Evolutionary conservation across 2,329 filamentous ascomycete species (phyloP).

Genomic region (Tolypocladium sp.): DNA sequence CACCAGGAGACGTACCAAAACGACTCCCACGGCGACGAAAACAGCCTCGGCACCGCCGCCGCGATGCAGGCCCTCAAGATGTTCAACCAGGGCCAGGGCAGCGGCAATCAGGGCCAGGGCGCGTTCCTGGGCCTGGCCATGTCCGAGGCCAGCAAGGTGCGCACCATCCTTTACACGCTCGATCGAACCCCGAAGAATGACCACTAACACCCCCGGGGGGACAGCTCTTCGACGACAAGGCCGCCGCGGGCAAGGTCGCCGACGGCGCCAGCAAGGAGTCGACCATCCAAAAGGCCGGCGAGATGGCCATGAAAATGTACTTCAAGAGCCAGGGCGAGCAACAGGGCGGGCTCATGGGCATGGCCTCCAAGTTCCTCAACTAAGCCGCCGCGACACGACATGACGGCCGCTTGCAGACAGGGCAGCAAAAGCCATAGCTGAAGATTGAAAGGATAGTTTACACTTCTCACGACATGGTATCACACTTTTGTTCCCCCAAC

Average conservation of each 20-base stretch:
- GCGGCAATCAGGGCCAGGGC: constrained; percentile 52
- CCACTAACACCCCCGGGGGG: not conserved
- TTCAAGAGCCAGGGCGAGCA: constrained; percentile 60
- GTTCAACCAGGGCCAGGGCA: constrained; percentile 53
- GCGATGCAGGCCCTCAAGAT: constrained; percentile 76
- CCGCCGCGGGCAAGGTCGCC: constrained; percentile 41
- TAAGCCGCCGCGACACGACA: not conserved
- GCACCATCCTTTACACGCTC: constrained; percentile 4
- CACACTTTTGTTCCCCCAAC: not conserved
- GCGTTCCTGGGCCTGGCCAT: constrained; percentile 80
- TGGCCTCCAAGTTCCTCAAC: constrained; percentile 39
- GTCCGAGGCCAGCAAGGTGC: constrained; percentile 73
- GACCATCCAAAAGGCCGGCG: constrained; percentile 67
- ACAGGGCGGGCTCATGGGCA: constrained; percentile 29
- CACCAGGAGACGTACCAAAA: constrained; percentile 66
- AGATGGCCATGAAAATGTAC: constrained; percentile 88
- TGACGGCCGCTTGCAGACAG: not conserved
- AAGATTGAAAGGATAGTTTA: too few species aligned
- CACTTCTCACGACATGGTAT: not conserved
- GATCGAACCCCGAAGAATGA: not conserved
- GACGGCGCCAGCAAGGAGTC: constrained; percentile 67
- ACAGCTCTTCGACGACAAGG: constrained; percentile 52
- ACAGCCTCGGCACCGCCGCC: constrained; percentile 59
- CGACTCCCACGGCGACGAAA: constrained; percentile 35
- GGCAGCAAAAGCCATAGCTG: not conserved